phyloP scores from a whole-genome alignment of 148 eudicot genomes.

The Camellia granthamiana region DNA sequence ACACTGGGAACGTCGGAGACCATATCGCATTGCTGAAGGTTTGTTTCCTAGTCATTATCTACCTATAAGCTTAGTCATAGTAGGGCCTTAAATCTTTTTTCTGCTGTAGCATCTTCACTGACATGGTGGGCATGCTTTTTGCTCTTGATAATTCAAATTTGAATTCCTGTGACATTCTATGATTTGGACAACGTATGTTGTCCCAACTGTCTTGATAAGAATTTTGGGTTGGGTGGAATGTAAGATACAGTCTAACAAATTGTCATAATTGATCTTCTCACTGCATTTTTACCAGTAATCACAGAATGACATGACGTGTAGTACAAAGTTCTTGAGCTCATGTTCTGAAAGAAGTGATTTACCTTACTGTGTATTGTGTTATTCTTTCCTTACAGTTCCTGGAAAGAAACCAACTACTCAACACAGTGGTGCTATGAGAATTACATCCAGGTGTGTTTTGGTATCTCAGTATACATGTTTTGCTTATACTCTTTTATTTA shows the following conservation, averaged over 20 bases:
- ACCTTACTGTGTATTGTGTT: background rate
- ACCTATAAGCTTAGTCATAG: background rate
- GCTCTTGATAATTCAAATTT: background rate
- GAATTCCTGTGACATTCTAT: background rate
- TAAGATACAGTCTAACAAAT: background rate
- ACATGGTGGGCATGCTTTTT: background rate
- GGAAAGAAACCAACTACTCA: constrained; percentile 72
- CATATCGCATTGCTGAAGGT: constrained; percentile 79
- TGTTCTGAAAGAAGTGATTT: background rate
- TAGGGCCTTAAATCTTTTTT: background rate
- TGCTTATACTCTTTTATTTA: constrained; percentile 4
- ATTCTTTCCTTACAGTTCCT: constrained; percentile 48
- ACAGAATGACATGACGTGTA: background rate
- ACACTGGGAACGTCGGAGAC: constrained; percentile 71
- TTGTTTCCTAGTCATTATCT: background rate
- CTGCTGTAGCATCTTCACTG: background rate
- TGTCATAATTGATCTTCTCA: background rate
- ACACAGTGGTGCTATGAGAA: constrained; percentile 74
- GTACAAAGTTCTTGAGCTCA: background rate
- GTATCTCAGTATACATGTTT: background rate
- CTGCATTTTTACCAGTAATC: background rate
- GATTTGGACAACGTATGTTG: background rate
- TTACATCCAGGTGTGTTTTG: constrained; percentile 56
- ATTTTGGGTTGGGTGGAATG: background rate
- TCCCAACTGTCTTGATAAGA: background rate